These are phyloP conservation scores for Calonectria hongkongensis DNA, from an alignment of 2,329 filamentous ascomycete species.

Conservation along the genomic window DNA sequence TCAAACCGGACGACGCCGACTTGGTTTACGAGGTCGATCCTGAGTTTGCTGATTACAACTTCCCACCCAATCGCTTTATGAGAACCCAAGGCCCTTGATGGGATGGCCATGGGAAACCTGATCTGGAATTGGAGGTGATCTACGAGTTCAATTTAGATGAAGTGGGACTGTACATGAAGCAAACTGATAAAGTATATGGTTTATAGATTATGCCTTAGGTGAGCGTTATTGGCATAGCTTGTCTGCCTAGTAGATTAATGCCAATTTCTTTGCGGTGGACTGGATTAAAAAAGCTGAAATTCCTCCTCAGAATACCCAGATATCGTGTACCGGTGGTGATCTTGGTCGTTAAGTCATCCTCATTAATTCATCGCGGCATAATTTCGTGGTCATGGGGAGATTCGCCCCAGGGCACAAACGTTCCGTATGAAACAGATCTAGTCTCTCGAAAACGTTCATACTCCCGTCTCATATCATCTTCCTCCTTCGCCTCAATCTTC, in stretches of 20 bases:
- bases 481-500: conserved; percentile 45
- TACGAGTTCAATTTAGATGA: neutral
- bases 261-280: neutral
- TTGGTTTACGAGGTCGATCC: conserved; percentile 66
- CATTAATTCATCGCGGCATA: neutral
- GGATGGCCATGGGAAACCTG: too few species aligned
- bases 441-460: neutral
- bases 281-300: neutral
- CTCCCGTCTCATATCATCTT: conserved; percentile 21
- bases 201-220: neutral
- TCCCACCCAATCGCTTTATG: conserved; percentile 69
- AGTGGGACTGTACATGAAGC: neutral
- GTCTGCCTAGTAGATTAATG: neutral
- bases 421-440: conserved; percentile 45
- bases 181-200: neutral
- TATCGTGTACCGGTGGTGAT: neutral
- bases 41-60: conserved; percentile 60
- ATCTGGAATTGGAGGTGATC: neutral
- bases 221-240: neutral
- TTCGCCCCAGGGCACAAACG: conserved; percentile 39
- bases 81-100: conserved; percentile 57
- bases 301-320: neutral
- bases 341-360: neutral
- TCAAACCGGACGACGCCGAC: conserved; percentile 63
- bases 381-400: neutral